Evolutionary conservation across 169 alveolate species (phyloP).

Genomic region (Prorocentrum cordatum): DNA sequence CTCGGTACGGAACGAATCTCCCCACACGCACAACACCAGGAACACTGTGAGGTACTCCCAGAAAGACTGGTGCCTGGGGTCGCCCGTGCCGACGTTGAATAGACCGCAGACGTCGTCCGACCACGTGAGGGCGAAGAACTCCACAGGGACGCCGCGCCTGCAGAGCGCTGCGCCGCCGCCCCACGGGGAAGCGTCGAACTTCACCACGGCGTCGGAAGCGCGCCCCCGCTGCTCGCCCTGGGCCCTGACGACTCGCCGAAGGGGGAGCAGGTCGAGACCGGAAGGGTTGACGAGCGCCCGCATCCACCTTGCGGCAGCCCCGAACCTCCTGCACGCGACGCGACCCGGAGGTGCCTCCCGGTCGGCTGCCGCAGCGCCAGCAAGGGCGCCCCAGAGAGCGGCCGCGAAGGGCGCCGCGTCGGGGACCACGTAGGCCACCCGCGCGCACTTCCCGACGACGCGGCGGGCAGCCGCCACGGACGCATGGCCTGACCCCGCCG

Average conservation of each 20-base stretch:
- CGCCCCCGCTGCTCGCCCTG: neutral
- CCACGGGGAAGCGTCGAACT: neutral
- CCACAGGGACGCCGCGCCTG: no score
- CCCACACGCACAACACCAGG: no score
- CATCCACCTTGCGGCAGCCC: neutral
- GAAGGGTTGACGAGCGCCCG: neutral
- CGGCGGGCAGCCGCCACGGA: neutral
- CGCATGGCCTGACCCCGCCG: neutral
- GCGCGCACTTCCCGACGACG: neutral
- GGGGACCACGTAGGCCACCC: neutral
- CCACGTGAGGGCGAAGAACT: no score
- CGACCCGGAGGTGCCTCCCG: neutral
- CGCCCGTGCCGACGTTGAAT: no score
- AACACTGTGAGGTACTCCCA: no score
- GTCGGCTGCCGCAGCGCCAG: neutral
- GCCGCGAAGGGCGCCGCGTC: neutral
- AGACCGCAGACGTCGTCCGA: no score
- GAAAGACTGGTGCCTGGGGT: no score
- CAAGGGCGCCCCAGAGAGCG: neutral
- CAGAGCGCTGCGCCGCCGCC: neutral
- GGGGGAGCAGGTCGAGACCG: neutral
- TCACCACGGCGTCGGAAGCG: no score
- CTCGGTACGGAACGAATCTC: no score
- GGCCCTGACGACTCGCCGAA: neutral
- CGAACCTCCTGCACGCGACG: neutral